These are phyloP conservation scores for Termitomyces sp. DNA, from an alignment of 768 basidiomycete genomes.

Conservation along the genomic window DNA sequence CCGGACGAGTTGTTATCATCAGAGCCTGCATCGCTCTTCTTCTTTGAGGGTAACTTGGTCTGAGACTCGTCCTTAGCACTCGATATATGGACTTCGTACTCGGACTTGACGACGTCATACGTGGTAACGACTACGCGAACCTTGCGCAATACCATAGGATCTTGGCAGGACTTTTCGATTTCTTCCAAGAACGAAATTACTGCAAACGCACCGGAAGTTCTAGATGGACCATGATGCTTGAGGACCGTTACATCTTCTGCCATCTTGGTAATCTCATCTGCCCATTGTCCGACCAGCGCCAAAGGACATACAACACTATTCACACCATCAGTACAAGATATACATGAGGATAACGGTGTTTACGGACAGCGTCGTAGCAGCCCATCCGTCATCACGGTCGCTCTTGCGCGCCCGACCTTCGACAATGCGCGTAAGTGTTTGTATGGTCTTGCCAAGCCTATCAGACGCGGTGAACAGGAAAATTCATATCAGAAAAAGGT, in stretches of 20 bases:
- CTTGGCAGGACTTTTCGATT: slow-evolving; percentile 27
- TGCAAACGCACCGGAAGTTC: slow-evolving; percentile 55
- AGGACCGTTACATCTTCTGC: slow-evolving; percentile 61
- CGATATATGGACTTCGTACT: slow-evolving; percentile 52
- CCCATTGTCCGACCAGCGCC: slow-evolving; percentile 89
- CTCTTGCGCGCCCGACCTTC: slow-evolving; percentile 69
- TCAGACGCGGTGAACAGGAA: slow-evolving; percentile 1
- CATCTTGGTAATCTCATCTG: slow-evolving; percentile 74
- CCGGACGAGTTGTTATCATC: slow-evolving; percentile 28
- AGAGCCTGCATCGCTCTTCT: slow-evolving; percentile 31
- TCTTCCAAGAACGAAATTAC: background rate
- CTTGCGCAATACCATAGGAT: slow-evolving; percentile 45
- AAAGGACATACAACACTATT: slow-evolving; percentile 83
- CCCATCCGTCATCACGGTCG: slow-evolving; percentile 70
- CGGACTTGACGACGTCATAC: slow-evolving; percentile 79
- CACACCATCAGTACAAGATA: background rate
- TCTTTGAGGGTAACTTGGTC: slow-evolving; percentile 33
- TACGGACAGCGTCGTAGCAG: slow-evolving; percentile 63
- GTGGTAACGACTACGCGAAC: slow-evolving; percentile 82
- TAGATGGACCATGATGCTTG: slow-evolving; percentile 76
- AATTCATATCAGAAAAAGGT: background rate
- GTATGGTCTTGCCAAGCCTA: slow-evolving; percentile 87
- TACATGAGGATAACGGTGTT: background rate
- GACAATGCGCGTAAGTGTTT: slow-evolving; percentile 82
- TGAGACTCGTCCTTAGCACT: slow-evolving; percentile 52